Conservation (phyloP, 139 green algal species). For the Tetratostichococcus sp. region DNA sequence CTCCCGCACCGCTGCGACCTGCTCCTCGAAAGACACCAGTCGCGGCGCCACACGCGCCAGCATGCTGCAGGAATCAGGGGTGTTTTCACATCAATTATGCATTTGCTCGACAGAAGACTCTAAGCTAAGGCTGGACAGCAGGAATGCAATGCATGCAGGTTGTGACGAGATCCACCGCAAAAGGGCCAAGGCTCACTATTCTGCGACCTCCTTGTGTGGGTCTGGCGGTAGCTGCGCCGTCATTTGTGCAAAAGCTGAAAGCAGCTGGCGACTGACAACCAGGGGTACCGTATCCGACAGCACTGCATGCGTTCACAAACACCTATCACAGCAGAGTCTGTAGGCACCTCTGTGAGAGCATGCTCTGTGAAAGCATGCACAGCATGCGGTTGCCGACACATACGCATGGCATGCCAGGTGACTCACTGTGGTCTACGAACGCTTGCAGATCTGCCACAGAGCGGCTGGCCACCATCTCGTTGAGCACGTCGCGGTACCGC, state of each 20-base stretch:
- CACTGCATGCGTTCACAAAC: slow-evolving; percentile 66
- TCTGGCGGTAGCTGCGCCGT: slow-evolving; percentile 50
- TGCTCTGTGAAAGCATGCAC: too few species aligned
- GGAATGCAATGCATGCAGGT: too few species aligned
- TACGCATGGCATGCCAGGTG: too few species aligned
- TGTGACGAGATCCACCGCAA: too few species aligned
- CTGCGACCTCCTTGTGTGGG: slow-evolving; percentile 60
- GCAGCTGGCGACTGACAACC: slow-evolving; percentile 71
- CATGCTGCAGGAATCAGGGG: slow-evolving; percentile 32
- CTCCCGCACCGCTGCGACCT: slow-evolving; percentile 55
- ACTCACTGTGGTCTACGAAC: slow-evolving; percentile 73
- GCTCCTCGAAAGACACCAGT: slow-evolving; percentile 85
- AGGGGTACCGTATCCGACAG: slow-evolving; percentile 77
- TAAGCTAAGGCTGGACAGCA: too few species aligned
- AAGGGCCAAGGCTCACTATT: slow-evolving; percentile 39
- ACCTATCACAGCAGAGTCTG: too few species aligned
- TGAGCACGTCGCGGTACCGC: slow-evolving; percentile 51
- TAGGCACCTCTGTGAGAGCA: too few species aligned
- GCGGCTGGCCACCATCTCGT: slow-evolving; percentile 19
- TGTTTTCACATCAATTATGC: too few species aligned
- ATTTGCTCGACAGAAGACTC: too few species aligned
- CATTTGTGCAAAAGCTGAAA: slow-evolving; percentile 59
- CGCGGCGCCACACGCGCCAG: slow-evolving; percentile 70
- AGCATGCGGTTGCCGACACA: too few species aligned
- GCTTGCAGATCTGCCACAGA: slow-evolving; percentile 28